Evolutionary conservation across 495 filamentous ascomycete species (phyloP).

Genomic region (Aspergillus nanangensis): DNA sequence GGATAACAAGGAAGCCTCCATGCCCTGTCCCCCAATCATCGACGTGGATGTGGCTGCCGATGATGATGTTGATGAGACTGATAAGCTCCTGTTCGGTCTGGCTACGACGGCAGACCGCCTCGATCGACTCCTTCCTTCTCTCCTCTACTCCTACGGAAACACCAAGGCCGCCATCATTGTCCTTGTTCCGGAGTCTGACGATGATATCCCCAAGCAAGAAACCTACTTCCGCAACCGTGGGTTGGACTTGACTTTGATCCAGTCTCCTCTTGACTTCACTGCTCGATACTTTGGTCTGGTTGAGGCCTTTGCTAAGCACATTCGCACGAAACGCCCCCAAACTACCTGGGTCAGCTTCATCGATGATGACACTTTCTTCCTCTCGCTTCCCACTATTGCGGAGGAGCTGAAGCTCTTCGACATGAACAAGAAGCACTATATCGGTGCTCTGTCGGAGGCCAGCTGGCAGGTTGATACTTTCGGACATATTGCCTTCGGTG

Average conservation of each 20-base stretch:
- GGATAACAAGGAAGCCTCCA: constrained; percentile 26
- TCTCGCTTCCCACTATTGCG: constrained; percentile 51
- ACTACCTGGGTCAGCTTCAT: constrained; percentile 62
- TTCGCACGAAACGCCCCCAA: constrained; percentile 43
- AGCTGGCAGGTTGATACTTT: constrained; percentile 53
- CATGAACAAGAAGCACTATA: constrained; percentile 47
- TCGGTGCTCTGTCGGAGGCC: constrained; percentile 63
- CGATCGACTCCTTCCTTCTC: constrained; percentile 41
- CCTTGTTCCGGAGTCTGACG: constrained; percentile 43
- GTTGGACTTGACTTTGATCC: constrained; percentile 52
- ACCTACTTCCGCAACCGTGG: constrained; percentile 44
- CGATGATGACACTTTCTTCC: constrained; percentile 74
- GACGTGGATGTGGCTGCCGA: constrained; percentile 41
- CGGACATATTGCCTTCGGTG: constrained; percentile 65
- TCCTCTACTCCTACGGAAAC: constrained; percentile 47
- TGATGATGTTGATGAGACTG: constrained; percentile 43
- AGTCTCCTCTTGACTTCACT: constrained; percentile 50
- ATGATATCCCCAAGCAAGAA: constrained; percentile 40
- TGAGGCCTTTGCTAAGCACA: constrained; percentile 47
- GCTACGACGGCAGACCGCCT: constrained; percentile 48
- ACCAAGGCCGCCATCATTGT: constrained; percentile 47
- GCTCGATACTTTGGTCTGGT: constrained; percentile 63
- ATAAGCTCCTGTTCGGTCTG: constrained; percentile 47
- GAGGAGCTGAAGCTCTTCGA: constrained; percentile 53
- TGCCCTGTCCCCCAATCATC: constrained; percentile 44